Percentiles rank a stretch among this genome's conserved stretches.
Evolutionary conservation across 2,329 filamentous ascomycete genomes (phyloP).

Genomic region (Pseudopyricularia cyperi): DNA sequence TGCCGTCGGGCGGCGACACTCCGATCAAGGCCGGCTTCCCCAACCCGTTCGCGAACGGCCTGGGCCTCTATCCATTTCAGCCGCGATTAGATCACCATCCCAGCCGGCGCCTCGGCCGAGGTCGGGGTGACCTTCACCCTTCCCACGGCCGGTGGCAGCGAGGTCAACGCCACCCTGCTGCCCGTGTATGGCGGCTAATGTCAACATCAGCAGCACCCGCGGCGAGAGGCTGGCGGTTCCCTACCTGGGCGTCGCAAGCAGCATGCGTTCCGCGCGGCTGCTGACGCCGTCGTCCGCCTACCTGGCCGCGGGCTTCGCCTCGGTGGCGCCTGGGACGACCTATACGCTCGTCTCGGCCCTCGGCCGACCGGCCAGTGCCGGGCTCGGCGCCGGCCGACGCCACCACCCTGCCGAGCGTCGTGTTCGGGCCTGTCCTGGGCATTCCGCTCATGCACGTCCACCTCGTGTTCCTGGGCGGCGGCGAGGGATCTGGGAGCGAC

Average conservation of each 20-base stretch:
- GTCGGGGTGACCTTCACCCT: constrained; percentile 32
- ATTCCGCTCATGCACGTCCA: constrained; percentile 28
- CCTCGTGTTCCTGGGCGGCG: constrained; percentile 23
- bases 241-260: constrained; percentile 24
- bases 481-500: constrained; percentile 13
- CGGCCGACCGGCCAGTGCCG: constrained; percentile 23
- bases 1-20: background rate
- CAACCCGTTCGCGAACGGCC: constrained; percentile 23
- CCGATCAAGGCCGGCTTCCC: constrained; percentile 25
- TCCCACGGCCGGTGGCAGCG: constrained; percentile 11
- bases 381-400: constrained; percentile 25
- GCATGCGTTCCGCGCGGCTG: constrained; percentile 23
- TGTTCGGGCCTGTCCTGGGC: constrained; percentile 28
- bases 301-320: constrained; percentile 1
- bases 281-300: constrained; percentile 3
- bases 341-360: constrained; percentile 6
- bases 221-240: constrained; percentile 23
- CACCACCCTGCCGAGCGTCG: constrained; percentile 13
- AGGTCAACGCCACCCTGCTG: constrained; percentile 22
- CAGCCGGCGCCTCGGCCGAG: constrained; percentile 25
- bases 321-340: background rate
- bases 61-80: constrained; percentile 11
- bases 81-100: constrained; percentile 12
- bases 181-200: constrained; percentile 35
- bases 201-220: constrained; percentile 29